Base-by-base conservation (phyloP, 441 rosid species). In the Melastoma candidum region DNA sequence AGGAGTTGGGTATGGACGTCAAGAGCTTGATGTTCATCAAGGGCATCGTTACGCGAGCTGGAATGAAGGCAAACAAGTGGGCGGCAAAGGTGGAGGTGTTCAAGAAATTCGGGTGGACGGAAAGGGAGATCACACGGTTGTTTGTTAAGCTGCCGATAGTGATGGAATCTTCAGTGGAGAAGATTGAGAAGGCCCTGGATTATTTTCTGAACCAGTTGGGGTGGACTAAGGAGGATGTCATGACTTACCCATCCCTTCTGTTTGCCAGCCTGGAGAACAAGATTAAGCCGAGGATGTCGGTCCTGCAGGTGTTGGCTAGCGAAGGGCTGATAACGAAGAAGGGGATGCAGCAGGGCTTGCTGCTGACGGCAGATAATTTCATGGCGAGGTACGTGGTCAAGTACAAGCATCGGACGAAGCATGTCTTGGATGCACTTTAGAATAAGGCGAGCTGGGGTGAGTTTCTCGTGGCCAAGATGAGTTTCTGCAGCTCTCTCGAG, bases 191-290 rank as follows among this genome's bases (percentile, higher is more conserved):
- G 58, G 44, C 47, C 41, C 48, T 61, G 44, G 43, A 54, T 7
- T 61, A 46, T 7, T 47, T 61, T 17, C 54, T 53, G 59, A 54
- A 43, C 8, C 53, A 48, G 1, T 27, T 61, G 53, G 65, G 65
- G 7, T 54, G 59, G 65, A 61, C 59, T 0, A 12, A 26, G 17
- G 48, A 47, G 0, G 45, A 61, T 39, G 26, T 61, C 12, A 61
- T 41, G 1, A 54, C n/a, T 54, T 61, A 54, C 43, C 65, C 65
- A 7, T 36, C 45, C 11, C 51, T 48, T 11, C 44, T 61, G 3
- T 36, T 61, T 47, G 47, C 65, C 2, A 62, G 65, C 58, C 54
- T 53, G 11, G 65, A 61, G 53, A 61, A 41, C 22, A 61, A 54
- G 52, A 48, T 54, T 24, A 12, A 53, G 54, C 65, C 65, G 22